Evolutionary conservation across 176 grass and related monocot species (phyloP).

Genomic region (Triticum dicoccoides): DNA sequence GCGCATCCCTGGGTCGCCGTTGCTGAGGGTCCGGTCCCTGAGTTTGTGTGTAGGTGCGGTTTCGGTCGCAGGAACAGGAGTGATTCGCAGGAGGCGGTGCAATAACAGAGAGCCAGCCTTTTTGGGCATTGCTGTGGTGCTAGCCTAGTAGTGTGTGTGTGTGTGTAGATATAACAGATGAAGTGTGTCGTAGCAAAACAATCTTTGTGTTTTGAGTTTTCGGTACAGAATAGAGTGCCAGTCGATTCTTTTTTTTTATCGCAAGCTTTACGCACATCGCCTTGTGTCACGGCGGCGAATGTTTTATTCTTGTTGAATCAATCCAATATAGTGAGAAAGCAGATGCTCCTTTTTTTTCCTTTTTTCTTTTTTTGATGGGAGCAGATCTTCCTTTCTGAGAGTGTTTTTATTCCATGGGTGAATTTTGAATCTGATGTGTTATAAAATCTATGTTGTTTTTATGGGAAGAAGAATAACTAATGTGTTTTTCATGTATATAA

Average conservation of each 20-base stretch:
- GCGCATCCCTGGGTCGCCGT: slow-evolving; percentile 80
- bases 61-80: slow-evolving; percentile 37
- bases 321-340: background rate
- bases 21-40: slow-evolving; percentile 51
- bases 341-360: background rate
- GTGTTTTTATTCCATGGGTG: background rate
- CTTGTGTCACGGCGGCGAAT: background rate
- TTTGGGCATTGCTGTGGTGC: background rate
- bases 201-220: slow-evolving; percentile 12
- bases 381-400: background rate
- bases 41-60: slow-evolving; percentile 65
- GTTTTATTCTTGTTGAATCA: background rate
- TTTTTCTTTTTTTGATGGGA: too few relatives aligned
- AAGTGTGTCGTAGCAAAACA: slow-evolving; percentile 13
- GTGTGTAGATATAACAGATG: slow-evolving; percentile 34
- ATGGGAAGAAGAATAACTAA: background rate
- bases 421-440: background rate
- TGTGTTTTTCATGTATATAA: background rate
- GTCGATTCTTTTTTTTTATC: background rate
- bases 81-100: background rate
- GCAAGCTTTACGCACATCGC: background rate
- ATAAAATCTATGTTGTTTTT: background rate
- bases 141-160: slow-evolving; percentile 8
- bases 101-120: background rate
- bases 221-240: background rate